Evolutionary conservation across 169 alveolate genomes (phyloP), one percentile per base, ranked within the genome.

Genomic region (Babesia microti): DNA sequence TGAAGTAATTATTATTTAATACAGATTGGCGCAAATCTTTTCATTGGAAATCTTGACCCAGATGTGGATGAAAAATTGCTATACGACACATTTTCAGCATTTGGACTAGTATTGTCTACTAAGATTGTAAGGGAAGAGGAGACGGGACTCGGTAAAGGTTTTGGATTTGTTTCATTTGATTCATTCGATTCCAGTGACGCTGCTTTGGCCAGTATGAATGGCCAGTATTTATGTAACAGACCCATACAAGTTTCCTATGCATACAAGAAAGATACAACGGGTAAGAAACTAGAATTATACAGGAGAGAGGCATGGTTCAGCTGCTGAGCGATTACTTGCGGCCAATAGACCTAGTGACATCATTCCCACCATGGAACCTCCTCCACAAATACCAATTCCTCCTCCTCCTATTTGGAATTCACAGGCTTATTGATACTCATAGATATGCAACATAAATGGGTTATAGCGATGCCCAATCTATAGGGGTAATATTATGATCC

Each of bases 171-270:
- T 17, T 83, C 94, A 48, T 94, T 76, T 81, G 98, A 93, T 72
- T 88, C 93, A 72, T 96, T 96, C 72, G 98, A 96, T 56, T 86
- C 96, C 19, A 88, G 98, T 35, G 99, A 96, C 72, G 87, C 91
- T n/a, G 98, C 99, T 6, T 84, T 94, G 36, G 88, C 88, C 40
- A 89, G 96, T 21, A 89, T 96, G 97, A 91, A 92, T 59, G 91
- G 92, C 59, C 95, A 90, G 78, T 92, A 87, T 72, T 63, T 94
- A 23, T 85, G 97, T 59, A 93, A 93, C 59, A 83, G 91, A 59
- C 97, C 94, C 29, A 91, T 96, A 50, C 89, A 89, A 37, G 98
- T 96, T 36, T 89, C 97, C 6, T 94, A 94, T 80, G 98, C 99
- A 0, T 93, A 85, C 68, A 94, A 96, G 75, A 92, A 92, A 65